phyloP scores from a whole-genome alignment of 441 rosid species.

The Populus hybrid region DNA sequence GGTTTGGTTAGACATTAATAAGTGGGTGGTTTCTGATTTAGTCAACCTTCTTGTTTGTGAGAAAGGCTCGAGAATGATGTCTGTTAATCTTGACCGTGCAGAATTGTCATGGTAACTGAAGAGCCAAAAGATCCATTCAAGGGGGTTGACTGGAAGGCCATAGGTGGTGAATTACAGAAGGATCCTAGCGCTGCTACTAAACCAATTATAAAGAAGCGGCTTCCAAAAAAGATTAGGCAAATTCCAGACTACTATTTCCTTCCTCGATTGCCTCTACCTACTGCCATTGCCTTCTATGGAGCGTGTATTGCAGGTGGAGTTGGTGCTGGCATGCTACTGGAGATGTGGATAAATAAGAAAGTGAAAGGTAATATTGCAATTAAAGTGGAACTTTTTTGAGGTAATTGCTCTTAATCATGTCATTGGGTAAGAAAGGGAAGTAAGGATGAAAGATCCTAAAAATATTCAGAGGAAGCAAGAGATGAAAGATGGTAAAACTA shows the following conservation, averaged over 20 bases:
- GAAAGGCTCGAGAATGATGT: neutral
- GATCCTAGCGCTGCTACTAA: constrained; percentile 52
- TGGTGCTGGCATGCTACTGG: constrained; percentile 86
- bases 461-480: no score
- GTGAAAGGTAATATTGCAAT: constrained; percentile 46
- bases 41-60: no score
- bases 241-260: constrained; percentile 81
- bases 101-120: constrained; percentile 50
- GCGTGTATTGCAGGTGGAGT: constrained; percentile 74
- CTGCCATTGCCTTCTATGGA: constrained; percentile 58
- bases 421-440: no score
- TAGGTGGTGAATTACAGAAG: constrained; percentile 66
- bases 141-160: constrained; percentile 76
- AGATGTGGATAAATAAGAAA: constrained; percentile 77
- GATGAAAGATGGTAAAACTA: no score
- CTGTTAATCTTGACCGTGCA: neutral
- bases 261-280: constrained; percentile 54
- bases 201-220: constrained; percentile 53
- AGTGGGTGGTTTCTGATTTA: no score
- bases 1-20: no score
- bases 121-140: constrained; percentile 71
- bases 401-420: no score
- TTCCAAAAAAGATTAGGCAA: constrained; percentile 71
- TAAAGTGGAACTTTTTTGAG: no score
- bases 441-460: no score